These are phyloP conservation scores for Salicornia ramosissima DNA, from an alignment of 148 eudicot species.

Conservation along the genomic window DNA sequence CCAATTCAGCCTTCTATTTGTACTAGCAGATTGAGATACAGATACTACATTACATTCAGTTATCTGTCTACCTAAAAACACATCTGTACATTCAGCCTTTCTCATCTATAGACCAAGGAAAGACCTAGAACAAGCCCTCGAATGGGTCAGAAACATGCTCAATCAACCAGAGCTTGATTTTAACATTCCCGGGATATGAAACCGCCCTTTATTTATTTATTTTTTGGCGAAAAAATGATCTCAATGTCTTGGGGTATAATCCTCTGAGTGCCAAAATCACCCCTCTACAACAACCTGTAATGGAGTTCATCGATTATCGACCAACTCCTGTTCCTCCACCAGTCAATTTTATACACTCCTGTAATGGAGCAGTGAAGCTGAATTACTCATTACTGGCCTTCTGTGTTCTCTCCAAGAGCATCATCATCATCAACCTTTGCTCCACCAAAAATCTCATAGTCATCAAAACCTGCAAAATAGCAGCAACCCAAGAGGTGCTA, in stretches of 20 bases:
- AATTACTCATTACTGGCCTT: conserved; percentile 13
- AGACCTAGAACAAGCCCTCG: not conserved
- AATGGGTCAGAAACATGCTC: not conserved
- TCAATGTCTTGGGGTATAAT: not conserved
- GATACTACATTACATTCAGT: conserved; percentile 6
- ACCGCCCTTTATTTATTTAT: not conserved
- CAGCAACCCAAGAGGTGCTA: conserved; percentile 6
- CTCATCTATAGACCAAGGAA: conserved; percentile 18
- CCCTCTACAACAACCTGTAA: not conserved
- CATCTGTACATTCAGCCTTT: conserved; percentile 16
- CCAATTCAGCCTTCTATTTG: not conserved
- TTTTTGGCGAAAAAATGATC: too few species aligned
- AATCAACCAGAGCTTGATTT: not conserved
- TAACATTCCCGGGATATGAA: not conserved
- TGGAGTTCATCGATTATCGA: not conserved
- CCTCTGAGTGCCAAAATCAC: not conserved
- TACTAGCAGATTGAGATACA: not conserved
- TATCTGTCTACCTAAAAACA: not conserved
- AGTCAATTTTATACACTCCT: not conserved
- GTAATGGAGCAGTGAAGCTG: not conserved
- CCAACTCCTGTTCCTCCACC: not conserved
- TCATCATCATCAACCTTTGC: conserved; percentile 49
- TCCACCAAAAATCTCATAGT: conserved; percentile 66
- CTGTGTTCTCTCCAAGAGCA: conserved; percentile 32
- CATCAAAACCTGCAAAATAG: conserved; percentile 61